phyloP scores from a whole-genome alignment of 2,329 filamentous ascomycete genomes.

The Berkeleyomyces rouxiae region DNA sequence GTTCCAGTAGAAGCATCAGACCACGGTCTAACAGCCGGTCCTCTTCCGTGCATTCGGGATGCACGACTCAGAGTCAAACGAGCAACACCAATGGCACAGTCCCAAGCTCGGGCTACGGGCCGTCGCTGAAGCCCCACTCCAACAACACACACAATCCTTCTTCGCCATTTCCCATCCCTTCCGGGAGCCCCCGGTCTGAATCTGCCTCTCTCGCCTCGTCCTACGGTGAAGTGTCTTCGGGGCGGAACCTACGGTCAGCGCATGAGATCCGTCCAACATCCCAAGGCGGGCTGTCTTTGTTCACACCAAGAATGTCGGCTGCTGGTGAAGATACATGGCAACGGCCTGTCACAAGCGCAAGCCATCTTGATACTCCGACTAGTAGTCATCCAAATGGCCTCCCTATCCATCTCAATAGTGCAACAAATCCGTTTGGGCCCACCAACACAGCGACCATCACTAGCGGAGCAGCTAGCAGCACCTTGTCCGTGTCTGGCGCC shows the following conservation, averaged over 20 bases:
- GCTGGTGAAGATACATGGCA: constrained; percentile 13
- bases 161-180: not conserved
- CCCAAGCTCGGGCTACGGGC: constrained; percentile 2
- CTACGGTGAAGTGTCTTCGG: not conserved
- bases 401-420: not conserved
- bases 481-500: not conserved
- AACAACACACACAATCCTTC: not conserved
- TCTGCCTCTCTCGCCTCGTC: not conserved
- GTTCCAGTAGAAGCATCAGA: constrained; percentile 27
- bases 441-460: constrained; percentile 16
- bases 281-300: not conserved
- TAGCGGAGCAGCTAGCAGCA: constrained; percentile 16
- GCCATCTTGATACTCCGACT: constrained; percentile 15
- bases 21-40: constrained; percentile 8
- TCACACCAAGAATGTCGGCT: constrained; percentile 12
- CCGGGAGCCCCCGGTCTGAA: not conserved
- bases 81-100: not conserved
- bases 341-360: constrained; percentile 22
- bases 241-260: constrained; percentile 9
- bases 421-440: constrained; percentile 8
- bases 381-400: not conserved
- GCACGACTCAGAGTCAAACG: not conserved
- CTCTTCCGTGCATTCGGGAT: constrained; percentile 12
- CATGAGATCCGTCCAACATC: constrained; percentile 10
- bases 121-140: constrained; percentile 6